Conservation (phyloP, 352 stramenopile genomes). For the Paralagenidium karlingii region DNA sequence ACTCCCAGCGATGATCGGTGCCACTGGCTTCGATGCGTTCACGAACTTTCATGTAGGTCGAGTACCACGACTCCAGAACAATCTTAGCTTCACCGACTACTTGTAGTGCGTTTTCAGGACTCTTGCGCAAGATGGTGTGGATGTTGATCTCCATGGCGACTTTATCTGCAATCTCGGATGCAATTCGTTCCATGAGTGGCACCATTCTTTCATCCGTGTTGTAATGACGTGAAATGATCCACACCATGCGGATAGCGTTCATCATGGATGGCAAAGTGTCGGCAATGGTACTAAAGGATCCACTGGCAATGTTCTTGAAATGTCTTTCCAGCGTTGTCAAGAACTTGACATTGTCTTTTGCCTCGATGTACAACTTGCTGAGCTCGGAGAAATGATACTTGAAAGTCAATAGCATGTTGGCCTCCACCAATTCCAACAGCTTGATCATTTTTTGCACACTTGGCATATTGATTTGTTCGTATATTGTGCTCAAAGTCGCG, state of each 20-base stretch:
- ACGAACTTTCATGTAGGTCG: slow-evolving; percentile 91
- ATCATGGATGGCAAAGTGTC: slow-evolving; percentile 94
- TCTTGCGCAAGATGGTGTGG: slow-evolving; percentile 77
- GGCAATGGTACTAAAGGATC: slow-evolving; percentile 84
- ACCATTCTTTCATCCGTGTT: slow-evolving; percentile 97
- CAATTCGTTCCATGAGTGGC: slow-evolving; percentile 93
- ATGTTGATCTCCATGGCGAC: slow-evolving; percentile 88
- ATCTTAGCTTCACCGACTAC: slow-evolving; percentile 85
- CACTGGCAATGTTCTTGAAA: slow-evolving; percentile 91
- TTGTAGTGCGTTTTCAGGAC: slow-evolving; percentile 55
- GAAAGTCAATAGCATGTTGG: slow-evolving; percentile 85
- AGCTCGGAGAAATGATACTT: slow-evolving; percentile 92
- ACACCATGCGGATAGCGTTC: slow-evolving; percentile 95
- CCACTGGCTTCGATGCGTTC: slow-evolving; percentile 90
- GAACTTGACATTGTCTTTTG: slow-evolving; percentile 96
- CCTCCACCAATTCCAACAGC: slow-evolving; percentile 85
- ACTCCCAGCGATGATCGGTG: slow-evolving; percentile 93
- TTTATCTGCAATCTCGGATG: slow-evolving; percentile 89
- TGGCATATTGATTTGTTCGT: slow-evolving; percentile 93
- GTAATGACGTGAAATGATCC: slow-evolving; percentile 95
- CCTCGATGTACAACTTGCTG: slow-evolving; percentile 91
- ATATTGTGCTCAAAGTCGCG: slow-evolving; percentile 89
- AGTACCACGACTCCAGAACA: slow-evolving; percentile 89
- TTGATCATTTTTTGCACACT: slow-evolving; percentile 94
- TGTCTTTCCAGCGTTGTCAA: slow-evolving; percentile 92